These are phyloP conservation scores for Biscogniauxia mediterranea DNA, from an alignment of 2,329 filamentous ascomycete genomes.

Conservation along the genomic window DNA sequence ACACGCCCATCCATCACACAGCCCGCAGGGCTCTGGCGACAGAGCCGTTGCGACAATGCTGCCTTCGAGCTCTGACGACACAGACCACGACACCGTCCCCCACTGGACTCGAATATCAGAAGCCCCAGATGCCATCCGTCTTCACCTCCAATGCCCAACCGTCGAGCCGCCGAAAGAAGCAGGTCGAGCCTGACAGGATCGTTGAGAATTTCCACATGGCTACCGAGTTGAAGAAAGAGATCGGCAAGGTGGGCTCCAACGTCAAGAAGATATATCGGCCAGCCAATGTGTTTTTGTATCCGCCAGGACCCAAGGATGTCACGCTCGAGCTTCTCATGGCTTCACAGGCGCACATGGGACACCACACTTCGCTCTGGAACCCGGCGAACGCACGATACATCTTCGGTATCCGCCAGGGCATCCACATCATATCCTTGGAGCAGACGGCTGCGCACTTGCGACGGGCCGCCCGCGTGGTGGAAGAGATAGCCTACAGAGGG, in stretches of 20 bases:
- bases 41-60: constrained; percentile 37
- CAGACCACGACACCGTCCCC: constrained; percentile 26
- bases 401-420: constrained; percentile 80
- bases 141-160: constrained; percentile 24
- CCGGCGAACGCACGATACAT: constrained; percentile 93
- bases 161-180: constrained; percentile 19
- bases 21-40: constrained; percentile 53
- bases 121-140: constrained; percentile 24
- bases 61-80: constrained; percentile 41
- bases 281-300: constrained; percentile 64
- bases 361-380: constrained; percentile 90
- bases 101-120: neutral
- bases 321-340: constrained; percentile 90
- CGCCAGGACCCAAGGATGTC: constrained; percentile 75
- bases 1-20: constrained; percentile 31
- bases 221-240: constrained; percentile 43
- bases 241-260: constrained; percentile 47
- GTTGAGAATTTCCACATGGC: constrained; percentile 38
- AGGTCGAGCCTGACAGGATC: constrained; percentile 29
- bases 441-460: constrained; percentile 83
- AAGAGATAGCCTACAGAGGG: constrained; percentile 78
- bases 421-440: constrained; percentile 93
- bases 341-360: constrained; percentile 84
- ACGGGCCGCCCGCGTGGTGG: constrained; percentile 88
- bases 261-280: constrained; percentile 62